Conservation (phyloP, 1,284 basidiomycete genomes). For the Sphagnurus paluster region DNA sequence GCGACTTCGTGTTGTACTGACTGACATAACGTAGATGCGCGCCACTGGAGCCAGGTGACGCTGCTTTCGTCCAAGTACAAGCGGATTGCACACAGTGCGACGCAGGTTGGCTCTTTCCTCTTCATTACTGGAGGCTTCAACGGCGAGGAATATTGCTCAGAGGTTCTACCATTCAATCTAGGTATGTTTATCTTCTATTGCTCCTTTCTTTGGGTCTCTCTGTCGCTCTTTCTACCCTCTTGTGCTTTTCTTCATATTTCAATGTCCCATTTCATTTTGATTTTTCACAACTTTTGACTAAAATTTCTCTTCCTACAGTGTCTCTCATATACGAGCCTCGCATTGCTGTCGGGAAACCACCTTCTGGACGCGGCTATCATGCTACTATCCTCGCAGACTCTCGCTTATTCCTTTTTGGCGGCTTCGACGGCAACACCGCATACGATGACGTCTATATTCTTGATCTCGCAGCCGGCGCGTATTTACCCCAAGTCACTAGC, state of each 20-base stretch:
- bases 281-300: neutral
- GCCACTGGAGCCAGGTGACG: conserved; percentile 69
- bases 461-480: conserved; percentile 86
- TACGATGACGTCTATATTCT: conserved; percentile 86
- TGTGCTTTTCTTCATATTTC: too few relatives aligned
- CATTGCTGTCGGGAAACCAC: conserved; percentile 59
- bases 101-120: conserved; percentile 91
- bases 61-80: conserved; percentile 54
- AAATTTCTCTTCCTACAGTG: conserved; percentile 22
- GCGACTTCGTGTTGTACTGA: neutral
- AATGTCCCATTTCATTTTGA: too few relatives aligned
- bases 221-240: too few relatives aligned
- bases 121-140: conserved; percentile 91
- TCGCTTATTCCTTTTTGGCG: conserved; percentile 84
- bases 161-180: conserved; percentile 85
- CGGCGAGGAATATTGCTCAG: conserved; percentile 73
- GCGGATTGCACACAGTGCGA: conserved; percentile 84
- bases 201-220: conserved; percentile 1
- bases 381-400: conserved; percentile 81
- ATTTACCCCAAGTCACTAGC: conserved; percentile 89
- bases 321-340: conserved; percentile 37
- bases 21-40: conserved; percentile 53
- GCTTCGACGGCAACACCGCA: conserved; percentile 80
- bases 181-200: conserved; percentile 44
- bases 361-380: conserved; percentile 81